Evolutionary conservation across 192 early-diverging fungal genomes (phyloP).

Genomic region (Radiomyces spectabilis): DNA sequence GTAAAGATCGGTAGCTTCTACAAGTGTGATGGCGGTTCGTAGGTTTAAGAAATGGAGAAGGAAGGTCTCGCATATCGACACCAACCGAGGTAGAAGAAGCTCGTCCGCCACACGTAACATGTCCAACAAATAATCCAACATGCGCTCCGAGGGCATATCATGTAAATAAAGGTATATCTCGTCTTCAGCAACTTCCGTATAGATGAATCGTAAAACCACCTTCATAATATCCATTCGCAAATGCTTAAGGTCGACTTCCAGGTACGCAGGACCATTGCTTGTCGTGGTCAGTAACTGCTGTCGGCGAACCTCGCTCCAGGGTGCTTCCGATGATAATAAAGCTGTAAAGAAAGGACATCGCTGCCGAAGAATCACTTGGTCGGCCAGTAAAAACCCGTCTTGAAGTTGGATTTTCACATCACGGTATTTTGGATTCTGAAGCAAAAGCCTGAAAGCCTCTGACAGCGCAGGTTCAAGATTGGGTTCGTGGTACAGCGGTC

Average conservation of each 20-base stretch:
- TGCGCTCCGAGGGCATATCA: no score
- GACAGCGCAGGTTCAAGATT: no score
- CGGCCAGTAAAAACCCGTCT: slow-evolving; percentile 26
- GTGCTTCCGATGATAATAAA: slow-evolving; percentile 38
- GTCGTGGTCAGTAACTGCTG: no score
- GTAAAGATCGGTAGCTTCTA: slow-evolving; percentile 50
- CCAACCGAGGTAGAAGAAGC: slow-evolving; percentile 43
- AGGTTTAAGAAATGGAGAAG: slow-evolving; percentile 31
- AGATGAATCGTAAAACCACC: slow-evolving; percentile 47
- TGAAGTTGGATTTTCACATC: no score
- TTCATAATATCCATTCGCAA: slow-evolving; percentile 38
- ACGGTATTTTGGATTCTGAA: no score
- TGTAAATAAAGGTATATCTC: no score
- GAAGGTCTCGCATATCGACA: slow-evolving; percentile 30
- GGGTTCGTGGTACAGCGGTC: no score
- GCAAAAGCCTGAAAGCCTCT: no score
- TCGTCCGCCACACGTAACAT: slow-evolving; percentile 60
- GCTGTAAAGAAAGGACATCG: slow-evolving; percentile 61
- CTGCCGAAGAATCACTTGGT: slow-evolving; percentile 46
- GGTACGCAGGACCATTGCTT: no score
- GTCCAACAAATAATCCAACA: slow-evolving; percentile 43
- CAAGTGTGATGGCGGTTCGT: slow-evolving; percentile 40
- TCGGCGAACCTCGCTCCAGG: slow-evolving; percentile 41
- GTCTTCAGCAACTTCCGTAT: slow-evolving; percentile 36
- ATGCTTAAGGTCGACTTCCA: slow-evolving; percentile 49